A percentile compares a stretch with the other conserved stretches of the same genome.
Conservation (phyloP, 2,329 filamentous ascomycete species). For the Hysterium pulicare region DNA sequence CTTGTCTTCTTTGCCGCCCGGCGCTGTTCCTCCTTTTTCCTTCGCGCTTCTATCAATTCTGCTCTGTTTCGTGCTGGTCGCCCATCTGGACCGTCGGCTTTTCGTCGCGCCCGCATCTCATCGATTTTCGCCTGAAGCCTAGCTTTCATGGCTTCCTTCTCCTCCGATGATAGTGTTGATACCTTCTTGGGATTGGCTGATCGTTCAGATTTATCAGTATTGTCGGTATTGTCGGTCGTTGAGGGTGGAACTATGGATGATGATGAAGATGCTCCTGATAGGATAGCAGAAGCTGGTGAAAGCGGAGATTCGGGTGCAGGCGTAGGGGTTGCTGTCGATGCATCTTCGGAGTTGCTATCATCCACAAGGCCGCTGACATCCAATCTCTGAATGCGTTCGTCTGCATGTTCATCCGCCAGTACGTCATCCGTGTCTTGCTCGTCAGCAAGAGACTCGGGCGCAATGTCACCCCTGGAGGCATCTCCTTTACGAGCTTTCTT, state of each 20-base stretch:
- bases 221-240: conserved; percentile 15
- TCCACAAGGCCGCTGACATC: conserved; percentile 38
- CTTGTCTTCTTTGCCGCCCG: conserved; percentile 87
- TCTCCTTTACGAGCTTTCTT: conserved; percentile 29
- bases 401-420: conserved; percentile 20
- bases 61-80: conserved; percentile 80
- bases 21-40: conserved; percentile 81
- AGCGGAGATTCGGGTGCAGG: conserved; percentile 27
- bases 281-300: conserved; percentile 41
- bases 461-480: no score
- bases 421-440: conserved; percentile 24
- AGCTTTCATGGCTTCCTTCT: conserved; percentile 71
- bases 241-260: conserved; percentile 43
- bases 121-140: conserved; percentile 82
- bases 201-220: conserved; percentile 22
- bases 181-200: conserved; percentile 26
- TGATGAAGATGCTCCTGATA: conserved; percentile 45
- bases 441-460: conserved; percentile 8
- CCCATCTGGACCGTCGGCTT: conserved; percentile 80
- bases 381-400: conserved; percentile 31
- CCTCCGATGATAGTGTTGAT: conserved; percentile 52
- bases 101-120: conserved; percentile 77
- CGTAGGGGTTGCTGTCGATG: conserved; percentile 31
- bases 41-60: conserved; percentile 85
- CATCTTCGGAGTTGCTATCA: conserved; percentile 19